Base-by-base conservation (phyloP, 2,329 filamentous ascomycete species). In the Nemania abortiva region DNA sequence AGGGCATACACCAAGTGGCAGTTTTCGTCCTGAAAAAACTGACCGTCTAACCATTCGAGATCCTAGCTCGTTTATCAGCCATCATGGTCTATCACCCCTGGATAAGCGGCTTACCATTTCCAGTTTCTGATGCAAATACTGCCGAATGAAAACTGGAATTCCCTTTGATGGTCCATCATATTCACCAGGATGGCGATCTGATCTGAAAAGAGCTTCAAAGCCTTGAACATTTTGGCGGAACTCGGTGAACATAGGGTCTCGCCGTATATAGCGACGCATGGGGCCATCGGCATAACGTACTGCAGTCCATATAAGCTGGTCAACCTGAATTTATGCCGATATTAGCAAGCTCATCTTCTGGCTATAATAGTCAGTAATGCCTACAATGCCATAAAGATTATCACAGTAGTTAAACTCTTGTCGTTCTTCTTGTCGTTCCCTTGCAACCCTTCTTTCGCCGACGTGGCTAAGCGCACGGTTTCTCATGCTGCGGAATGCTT, bases 281-380 rank as follows among this genome's bases (percentile, higher is more conserved):
- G 39, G 39, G 20, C 56, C 39, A 58, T 58, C 56, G 9, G 24
- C 20, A 47, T 58, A 58, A 18, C 9, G 56, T 31, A 58, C 56
- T 7, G 56, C 56, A 24, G 39, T n/a, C 56, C 39, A 58, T 31
- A 47, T 31, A 18, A 58, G 39, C 6, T n/a, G 4, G 27, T 58
- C 27, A 31, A 58, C 22, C 56, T 58, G 6, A 13, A 18, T 10
- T 9, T 20, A 20, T 2, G 15, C 10, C 15, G 4, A 11, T 49
- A 6, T 49, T 15, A 58, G 39, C 24, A 18, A 24, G 15, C 2
- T 31, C 37, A 29, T 55, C n/a, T 9, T 39, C n/a, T 6, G 18
- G 6, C 7, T 27, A 45, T 15, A 29, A 27, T 29, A 6, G 31
- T n/a, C 13, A 29, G 37, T n/a, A n/a, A 18, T 27, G 11, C 54